Evolutionary conservation across 768 basidiomycete species (phyloP).

Genomic region (Boletus sensibilis): DNA sequence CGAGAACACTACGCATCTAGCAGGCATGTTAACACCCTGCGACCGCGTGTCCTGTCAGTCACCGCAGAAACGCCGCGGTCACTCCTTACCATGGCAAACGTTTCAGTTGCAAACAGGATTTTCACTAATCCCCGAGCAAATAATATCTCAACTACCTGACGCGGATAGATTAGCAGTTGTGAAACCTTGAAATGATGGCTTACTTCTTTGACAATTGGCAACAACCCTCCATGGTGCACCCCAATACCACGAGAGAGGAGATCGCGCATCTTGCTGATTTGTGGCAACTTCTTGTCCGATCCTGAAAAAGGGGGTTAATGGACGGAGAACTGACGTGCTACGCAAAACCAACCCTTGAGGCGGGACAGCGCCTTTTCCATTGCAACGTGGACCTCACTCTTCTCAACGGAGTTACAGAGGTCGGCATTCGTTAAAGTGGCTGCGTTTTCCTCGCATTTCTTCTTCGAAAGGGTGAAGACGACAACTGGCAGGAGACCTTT

Average conservation of each 20-base stretch:
- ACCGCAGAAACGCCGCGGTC: background rate
- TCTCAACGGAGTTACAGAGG: constrained; percentile 85
- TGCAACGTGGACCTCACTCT: constrained; percentile 94
- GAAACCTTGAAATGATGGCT: constrained; percentile 9
- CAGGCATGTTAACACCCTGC: constrained; percentile 99
- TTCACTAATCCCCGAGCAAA: constrained; percentile 96
- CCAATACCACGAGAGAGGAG: constrained; percentile 91
- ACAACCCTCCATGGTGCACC: constrained; percentile 93
- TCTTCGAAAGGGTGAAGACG: constrained; percentile 96
- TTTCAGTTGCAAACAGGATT: constrained; percentile 96
- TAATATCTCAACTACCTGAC: constrained; percentile 89
- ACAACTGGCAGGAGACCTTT: constrained; percentile 88
- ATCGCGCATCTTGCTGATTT: constrained; percentile 88
- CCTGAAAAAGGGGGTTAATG: constrained; percentile 44
- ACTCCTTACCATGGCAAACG: constrained; percentile 88
- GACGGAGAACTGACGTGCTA: background rate
- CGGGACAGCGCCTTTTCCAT: constrained; percentile 90
- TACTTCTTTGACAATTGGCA: constrained; percentile 97
- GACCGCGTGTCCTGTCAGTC: constrained; percentile 8
- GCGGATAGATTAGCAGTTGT: constrained; percentile 7
- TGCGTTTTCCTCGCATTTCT: constrained; percentile 95
- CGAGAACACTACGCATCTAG: constrained; percentile 95
- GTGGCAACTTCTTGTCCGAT: constrained; percentile 88
- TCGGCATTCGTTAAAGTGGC: constrained; percentile 84
- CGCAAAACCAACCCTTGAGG: constrained; percentile 66